A percentile compares a stretch with the other conserved stretches of the same genome.
Evolutionary conservation across 306 rosid genomes (phyloP).

Genomic region (Dryas alaskensis): DNA sequence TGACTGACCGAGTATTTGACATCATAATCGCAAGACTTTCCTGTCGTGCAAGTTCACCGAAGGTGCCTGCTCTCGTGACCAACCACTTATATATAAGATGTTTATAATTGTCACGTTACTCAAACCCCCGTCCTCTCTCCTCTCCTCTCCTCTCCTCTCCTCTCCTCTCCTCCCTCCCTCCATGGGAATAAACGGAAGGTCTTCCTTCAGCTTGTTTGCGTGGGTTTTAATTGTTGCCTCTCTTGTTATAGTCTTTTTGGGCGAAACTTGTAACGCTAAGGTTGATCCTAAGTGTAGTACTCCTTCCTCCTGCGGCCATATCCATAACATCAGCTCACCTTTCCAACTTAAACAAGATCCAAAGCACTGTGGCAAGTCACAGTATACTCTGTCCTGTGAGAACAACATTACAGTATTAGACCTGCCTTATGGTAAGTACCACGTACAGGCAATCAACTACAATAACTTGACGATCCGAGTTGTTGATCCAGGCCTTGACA

Average conservation of each 20-base stretch:
- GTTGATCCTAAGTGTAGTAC: no score
- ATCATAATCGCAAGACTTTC: no score
- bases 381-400: background rate
- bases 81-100: no score
- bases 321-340: constrained; percentile 9
- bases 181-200: background rate
- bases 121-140: no score
- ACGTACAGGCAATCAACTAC: constrained; percentile 11
- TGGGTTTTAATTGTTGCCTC: background rate
- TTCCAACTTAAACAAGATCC: background rate
- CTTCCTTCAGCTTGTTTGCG: background rate
- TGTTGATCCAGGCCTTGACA: constrained; percentile 15
- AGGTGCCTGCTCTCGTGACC: no score
- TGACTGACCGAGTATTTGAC: no score
- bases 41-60: no score
- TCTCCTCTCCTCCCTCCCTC: background rate
- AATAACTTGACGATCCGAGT: constrained; percentile 23
- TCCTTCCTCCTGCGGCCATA: constrained; percentile 19
- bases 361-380: background rate
- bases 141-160: no score
- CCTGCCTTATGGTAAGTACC: background rate
- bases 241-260: background rate
- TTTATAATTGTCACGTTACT: no score
- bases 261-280: background rate
- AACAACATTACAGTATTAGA: constrained; percentile 11